Evolutionary conservation across 805 yeast genomes (phyloP), one percentile per base, ranked within the genome.

Genomic region (Saccharomycopsis amapae): DNA sequence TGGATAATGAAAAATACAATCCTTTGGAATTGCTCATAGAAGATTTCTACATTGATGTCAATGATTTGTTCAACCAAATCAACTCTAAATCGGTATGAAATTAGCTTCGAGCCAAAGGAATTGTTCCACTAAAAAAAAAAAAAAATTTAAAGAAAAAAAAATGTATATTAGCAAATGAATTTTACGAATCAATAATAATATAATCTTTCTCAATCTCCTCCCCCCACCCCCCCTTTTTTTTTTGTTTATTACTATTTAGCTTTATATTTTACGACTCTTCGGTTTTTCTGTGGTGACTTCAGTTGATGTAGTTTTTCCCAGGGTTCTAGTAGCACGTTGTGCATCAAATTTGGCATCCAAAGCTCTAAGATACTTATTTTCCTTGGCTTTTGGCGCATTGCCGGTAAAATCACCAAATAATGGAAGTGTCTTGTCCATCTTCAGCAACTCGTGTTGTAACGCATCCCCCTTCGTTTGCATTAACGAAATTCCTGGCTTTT

Each of bases 281-380:
- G 5, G 24, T 5, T 18, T 34, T 34, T 34, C n/a, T 17, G 20
- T 6, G n/a, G 38, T n/a, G n/a, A n/a, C n/a, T n/a, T n/a, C n/a
- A n/a, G n/a, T n/a, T n/a, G n/a, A n/a, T n/a, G n/a, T n/a, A n/a
- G n/a, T n/a, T n/a, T n/a, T n/a, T n/a, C n/a, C n/a, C n/a, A n/a
- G n/a, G 17, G 25, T 25, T 20, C 30, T 44, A 7, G 38, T 40
- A n/a, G 42, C 43, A 4, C n/a, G 37, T 25, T 22, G 17, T 4
- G 31, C 41, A 13, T 50, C 50, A 43, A 22, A 51, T n/a, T 45
- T 44, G 18, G 45, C 45, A 37, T 51, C 54, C 24, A 51, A 45
- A 4, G 41, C 42, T 40, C 33, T 45, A 36, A 51, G 40, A 35
- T 51, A 45, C 18, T 36, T 51, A 24, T 51, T 51, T 5, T 51